phyloP scores from a whole-genome alignment of 2,329 filamentous ascomycete genomes.

The Stemphylium vesicarium region DNA sequence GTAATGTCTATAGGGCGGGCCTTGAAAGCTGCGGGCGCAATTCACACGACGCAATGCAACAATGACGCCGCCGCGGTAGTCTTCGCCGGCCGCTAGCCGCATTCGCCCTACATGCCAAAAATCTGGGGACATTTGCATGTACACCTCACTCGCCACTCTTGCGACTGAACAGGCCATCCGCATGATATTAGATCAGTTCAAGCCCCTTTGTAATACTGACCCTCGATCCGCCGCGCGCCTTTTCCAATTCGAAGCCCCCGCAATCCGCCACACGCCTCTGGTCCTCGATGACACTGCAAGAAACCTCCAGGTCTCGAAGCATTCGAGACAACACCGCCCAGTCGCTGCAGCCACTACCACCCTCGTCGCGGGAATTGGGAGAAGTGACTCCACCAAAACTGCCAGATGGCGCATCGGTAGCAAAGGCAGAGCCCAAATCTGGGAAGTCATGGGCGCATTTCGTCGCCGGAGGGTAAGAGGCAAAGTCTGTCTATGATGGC shows the following conservation, averaged over 20 bases:
- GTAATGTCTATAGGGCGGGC: background rate
- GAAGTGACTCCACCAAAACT: slow-evolving; percentile 58
- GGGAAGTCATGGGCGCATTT: slow-evolving; percentile 89
- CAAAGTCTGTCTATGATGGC: slow-evolving; percentile 29
- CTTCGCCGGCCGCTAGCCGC: slow-evolving; percentile 24
- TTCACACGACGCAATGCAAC: slow-evolving; percentile 13
- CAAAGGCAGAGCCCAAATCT: slow-evolving; percentile 51
- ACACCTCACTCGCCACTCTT: slow-evolving; percentile 7
- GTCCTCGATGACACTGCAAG: slow-evolving; percentile 46
- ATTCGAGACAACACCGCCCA: slow-evolving; percentile 35
- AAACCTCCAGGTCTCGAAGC: slow-evolving; percentile 38
- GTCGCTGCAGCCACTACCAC: slow-evolving; percentile 36
- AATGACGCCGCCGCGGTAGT: slow-evolving; percentile 28
- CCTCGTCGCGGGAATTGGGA: slow-evolving; percentile 68
- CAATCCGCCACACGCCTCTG: slow-evolving; percentile 16
- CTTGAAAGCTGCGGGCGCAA: slow-evolving; percentile 1
- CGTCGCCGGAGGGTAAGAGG: slow-evolving; percentile 79
- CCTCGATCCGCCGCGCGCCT: slow-evolving; percentile 4
- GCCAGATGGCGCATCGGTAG: slow-evolving; percentile 49
- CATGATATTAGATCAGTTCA: slow-evolving; percentile 4
- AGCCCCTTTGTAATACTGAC: background rate
- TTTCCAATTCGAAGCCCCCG: background rate
- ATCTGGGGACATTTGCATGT: slow-evolving; percentile 20
- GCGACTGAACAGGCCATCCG: background rate
- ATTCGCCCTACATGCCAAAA: slow-evolving; percentile 23